Conservation (phyloP, 495 filamentous ascomycete genomes). For the Trichoderma reesei region DNA sequence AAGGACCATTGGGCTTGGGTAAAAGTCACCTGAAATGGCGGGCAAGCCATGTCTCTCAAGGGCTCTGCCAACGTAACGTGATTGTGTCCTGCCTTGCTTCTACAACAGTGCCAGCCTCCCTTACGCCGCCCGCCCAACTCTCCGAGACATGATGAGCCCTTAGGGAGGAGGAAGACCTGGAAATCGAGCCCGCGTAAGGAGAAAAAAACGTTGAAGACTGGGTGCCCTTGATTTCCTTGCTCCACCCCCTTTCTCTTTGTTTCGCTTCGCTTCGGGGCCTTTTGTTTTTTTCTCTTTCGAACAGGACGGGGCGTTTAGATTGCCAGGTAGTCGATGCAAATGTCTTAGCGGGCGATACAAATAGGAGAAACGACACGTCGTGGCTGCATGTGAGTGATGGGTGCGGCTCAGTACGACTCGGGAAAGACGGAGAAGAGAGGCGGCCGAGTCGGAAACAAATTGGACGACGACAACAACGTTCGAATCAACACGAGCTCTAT, state of each 20-base stretch:
- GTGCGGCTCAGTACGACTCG: neutral
- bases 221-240: neutral
- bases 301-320: neutral
- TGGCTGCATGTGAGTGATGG: neutral
- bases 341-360: too few species aligned
- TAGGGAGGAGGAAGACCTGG: neutral
- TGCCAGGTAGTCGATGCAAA: too few species aligned
- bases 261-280: neutral
- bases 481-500: neutral
- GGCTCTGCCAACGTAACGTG: neutral
- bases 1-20: neutral
- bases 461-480: neutral
- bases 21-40: slow-evolving; percentile 3
- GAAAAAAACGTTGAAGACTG: neutral
- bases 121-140: neutral
- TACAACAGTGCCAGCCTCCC: neutral
- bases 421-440: neutral
- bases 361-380: neutral
- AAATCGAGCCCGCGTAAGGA: neutral
- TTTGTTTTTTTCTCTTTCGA: neutral
- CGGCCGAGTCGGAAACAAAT: neutral
- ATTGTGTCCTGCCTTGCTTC: slow-evolving; percentile 4
- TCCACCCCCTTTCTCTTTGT: neutral
- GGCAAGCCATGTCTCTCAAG: neutral
- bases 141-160: neutral